Evolutionary conservation across 345 rosid genomes (phyloP).

Genomic region (Citrus maxima): DNA sequence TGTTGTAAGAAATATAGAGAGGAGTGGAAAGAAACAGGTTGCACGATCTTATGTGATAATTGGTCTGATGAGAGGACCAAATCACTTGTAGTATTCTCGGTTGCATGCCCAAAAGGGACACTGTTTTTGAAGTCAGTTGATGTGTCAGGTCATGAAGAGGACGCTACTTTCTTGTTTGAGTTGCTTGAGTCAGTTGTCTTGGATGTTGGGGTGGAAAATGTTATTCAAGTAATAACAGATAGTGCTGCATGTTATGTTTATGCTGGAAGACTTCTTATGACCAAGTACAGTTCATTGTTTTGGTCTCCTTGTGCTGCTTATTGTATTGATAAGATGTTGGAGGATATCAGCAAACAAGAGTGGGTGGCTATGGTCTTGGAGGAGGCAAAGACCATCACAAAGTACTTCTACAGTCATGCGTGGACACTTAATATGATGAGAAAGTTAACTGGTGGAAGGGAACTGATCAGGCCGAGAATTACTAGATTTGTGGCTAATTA

Average conservation of each 20-base stretch:
- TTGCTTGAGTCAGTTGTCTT: conserved; percentile 44
- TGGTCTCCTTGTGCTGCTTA: conserved; percentile 52
- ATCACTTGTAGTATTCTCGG: conserved; percentile 38
- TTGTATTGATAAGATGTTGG: conserved; percentile 53
- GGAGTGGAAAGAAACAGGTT: conserved; percentile 52
- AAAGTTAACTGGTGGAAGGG: conserved; percentile 41
- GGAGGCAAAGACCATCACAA: conserved; percentile 42
- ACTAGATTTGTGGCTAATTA: conserved; percentile 34
- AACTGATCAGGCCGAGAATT: conserved; percentile 38
- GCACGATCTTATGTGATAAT: conserved; percentile 46
- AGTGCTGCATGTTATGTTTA: conserved; percentile 30
- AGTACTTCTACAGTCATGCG: conserved; percentile 38
- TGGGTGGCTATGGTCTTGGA: conserved; percentile 37
- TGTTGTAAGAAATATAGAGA: conserved; percentile 31
- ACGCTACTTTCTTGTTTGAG: conserved; percentile 33
- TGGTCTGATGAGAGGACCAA: conserved; percentile 30
- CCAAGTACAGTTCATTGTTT: conserved; percentile 39
- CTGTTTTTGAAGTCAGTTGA: conserved; percentile 44
- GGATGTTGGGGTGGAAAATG: conserved; percentile 45
- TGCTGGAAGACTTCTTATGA: conserved; percentile 46
- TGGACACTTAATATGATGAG: conserved; percentile 38
- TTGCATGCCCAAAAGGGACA: conserved; percentile 45
- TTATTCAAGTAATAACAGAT: conserved; percentile 52
- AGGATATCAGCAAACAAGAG: conserved; percentile 44
- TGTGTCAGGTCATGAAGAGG: conserved; percentile 41